phyloP scores from a whole-genome alignment of 164 flowering plant genomes.

The Macadamia tetraphylla region DNA sequence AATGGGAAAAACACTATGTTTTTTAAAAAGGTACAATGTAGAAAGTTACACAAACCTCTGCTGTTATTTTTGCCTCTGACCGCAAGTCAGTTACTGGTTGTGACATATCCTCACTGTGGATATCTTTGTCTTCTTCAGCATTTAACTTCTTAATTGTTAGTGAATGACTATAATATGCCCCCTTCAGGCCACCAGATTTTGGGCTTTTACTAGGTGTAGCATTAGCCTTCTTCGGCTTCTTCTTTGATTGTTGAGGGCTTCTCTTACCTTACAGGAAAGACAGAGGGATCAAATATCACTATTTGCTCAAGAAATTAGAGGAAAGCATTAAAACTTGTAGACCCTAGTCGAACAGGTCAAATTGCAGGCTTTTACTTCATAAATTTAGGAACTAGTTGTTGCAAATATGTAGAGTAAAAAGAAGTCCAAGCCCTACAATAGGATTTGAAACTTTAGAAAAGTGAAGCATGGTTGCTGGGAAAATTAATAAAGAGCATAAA shows the following conservation, averaged over 20 bases:
- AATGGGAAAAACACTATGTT: neutral
- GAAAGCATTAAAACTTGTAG: neutral
- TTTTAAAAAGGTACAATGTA: neutral
- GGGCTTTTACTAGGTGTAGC: slow-evolving; percentile 33
- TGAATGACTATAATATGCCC: slow-evolving; percentile 10
- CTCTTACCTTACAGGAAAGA: slow-evolving; percentile 21
- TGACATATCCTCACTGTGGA: slow-evolving; percentile 17
- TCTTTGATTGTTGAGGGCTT: slow-evolving; percentile 28
- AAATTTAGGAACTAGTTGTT: neutral
- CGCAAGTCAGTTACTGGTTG: slow-evolving; percentile 54
- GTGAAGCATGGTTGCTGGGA: too few relatives aligned
- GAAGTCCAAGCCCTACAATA: too few relatives aligned
- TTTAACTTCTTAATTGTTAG: slow-evolving; percentile 10
- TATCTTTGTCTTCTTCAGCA: slow-evolving; percentile 10
- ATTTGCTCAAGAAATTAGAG: neutral
- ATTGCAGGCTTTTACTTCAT: neutral
- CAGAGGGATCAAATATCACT: neutral
- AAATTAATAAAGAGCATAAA: too few relatives aligned
- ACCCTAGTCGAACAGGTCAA: neutral
- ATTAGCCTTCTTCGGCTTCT: slow-evolving; percentile 28
- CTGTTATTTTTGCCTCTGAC: slow-evolving; percentile 67
- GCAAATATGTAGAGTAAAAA: too few relatives aligned
- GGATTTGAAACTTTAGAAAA: too few relatives aligned
- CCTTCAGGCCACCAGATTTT: slow-evolving; percentile 21
- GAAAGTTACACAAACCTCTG: slow-evolving; percentile 52